A percentile compares a stretch with the other conserved stretches of the same genome.
phyloP scores from a whole-genome alignment of 179 eudicot species.

The Patellifolia procumbens region DNA sequence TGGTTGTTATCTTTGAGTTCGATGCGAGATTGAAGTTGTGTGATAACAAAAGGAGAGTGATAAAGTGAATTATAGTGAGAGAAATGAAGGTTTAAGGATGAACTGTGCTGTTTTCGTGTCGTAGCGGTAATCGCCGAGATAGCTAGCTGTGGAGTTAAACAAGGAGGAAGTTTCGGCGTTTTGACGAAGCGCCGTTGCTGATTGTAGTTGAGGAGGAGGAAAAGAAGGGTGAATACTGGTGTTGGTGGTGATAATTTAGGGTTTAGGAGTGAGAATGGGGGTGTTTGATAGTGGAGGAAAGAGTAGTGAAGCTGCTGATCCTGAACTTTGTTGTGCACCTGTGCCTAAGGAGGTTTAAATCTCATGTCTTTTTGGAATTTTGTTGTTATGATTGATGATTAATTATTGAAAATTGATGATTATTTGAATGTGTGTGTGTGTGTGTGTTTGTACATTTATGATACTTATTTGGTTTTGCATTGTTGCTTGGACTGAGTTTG shows the following conservation, averaged over 20 bases:
- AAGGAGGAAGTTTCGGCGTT: not conserved
- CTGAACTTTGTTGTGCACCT: not conserved
- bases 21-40: not conserved
- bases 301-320: not conserved
- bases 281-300: not conserved
- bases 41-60: not conserved
- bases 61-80: not conserved
- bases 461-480: not conserved
- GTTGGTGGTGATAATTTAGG: not conserved
- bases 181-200: not conserved
- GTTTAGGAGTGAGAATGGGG: constrained; percentile 5
- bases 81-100: not conserved
- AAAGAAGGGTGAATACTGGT: not conserved
- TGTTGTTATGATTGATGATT: not conserved
- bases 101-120: not conserved
- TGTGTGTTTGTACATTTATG: no score
- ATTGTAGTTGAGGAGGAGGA: not conserved
- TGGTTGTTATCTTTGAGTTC: not conserved
- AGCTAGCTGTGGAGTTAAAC: not conserved
- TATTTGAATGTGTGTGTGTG: not conserved
- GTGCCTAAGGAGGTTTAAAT: constrained; percentile 6
- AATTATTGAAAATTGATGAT: not conserved
- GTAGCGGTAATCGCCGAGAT: not conserved
- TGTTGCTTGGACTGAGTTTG: not conserved
- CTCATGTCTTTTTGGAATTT: not conserved